phyloP scores from a whole-genome alignment of 306 rosid species.

The Biancaea sappan region DNA sequence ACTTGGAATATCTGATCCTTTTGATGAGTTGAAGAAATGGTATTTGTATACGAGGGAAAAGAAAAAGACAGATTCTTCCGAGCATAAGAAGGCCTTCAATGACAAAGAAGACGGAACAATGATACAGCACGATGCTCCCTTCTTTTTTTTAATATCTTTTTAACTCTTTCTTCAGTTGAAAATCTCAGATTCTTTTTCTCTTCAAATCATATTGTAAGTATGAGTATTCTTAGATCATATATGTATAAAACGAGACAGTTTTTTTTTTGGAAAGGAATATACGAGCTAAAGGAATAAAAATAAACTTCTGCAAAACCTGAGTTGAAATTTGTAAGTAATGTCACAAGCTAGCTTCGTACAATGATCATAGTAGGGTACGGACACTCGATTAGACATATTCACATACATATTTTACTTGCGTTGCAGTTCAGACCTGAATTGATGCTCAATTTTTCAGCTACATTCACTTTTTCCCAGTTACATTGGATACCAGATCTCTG shows the following conservation, averaged over 20 bases:
- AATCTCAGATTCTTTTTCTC: slow-evolving; percentile 51
- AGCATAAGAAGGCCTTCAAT: slow-evolving; percentile 43
- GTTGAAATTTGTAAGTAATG: slow-evolving; percentile 35
- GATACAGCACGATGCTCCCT: slow-evolving; percentile 45
- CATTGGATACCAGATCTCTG: slow-evolving; percentile 78
- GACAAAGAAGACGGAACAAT: slow-evolving; percentile 40
- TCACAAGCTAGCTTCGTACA: slow-evolving; percentile 25
- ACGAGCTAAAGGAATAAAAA: slow-evolving; percentile 28
- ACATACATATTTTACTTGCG: slow-evolving; percentile 34
- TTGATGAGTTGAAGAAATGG: slow-evolving; percentile 46
- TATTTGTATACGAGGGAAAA: slow-evolving; percentile 40
- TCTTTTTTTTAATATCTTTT: slow-evolving; percentile 29
- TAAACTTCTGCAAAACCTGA: slow-evolving; percentile 27
- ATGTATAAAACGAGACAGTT: slow-evolving; percentile 28
- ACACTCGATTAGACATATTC: slow-evolving; percentile 36
- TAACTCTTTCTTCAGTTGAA: slow-evolving; percentile 46
- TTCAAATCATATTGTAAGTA: slow-evolving; percentile 48
- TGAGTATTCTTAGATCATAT: slow-evolving; percentile 35
- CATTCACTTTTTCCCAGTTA: slow-evolving; percentile 73
- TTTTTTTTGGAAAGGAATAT: slow-evolving; percentile 30
- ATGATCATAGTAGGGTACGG: slow-evolving; percentile 21
- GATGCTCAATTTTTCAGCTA: slow-evolving; percentile 26
- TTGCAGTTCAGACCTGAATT: slow-evolving; percentile 17
- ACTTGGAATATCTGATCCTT: slow-evolving; percentile 33
- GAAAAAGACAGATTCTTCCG: slow-evolving; percentile 55